These are phyloP conservation scores for Cucumis cinereus DNA, from an alignment of 306 rosid species.

Conservation along the genomic window DNA sequence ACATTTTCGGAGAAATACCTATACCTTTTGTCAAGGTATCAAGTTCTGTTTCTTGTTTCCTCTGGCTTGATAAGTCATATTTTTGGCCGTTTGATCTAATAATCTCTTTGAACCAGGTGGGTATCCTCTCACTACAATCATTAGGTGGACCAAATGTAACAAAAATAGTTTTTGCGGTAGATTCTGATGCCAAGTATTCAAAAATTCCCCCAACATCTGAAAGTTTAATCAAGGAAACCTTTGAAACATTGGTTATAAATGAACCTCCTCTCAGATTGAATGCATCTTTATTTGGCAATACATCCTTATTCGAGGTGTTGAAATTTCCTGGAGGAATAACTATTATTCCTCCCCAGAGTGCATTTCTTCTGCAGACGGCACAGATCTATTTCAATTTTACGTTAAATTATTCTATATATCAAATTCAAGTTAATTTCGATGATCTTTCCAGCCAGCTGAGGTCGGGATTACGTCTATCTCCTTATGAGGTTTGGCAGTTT, in stretches of 20 bases:
- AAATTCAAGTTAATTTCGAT: slow-evolving; percentile 39
- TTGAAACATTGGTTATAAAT: slow-evolving; percentile 27
- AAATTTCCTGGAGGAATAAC: slow-evolving; percentile 79
- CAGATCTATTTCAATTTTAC: slow-evolving; percentile 54
- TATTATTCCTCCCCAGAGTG: slow-evolving; percentile 52
- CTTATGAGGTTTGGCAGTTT: slow-evolving; percentile 46
- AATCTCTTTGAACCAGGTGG: slow-evolving; percentile 35
- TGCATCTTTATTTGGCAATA: slow-evolving; percentile 48
- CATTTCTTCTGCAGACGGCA: slow-evolving; percentile 58
- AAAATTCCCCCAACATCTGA: slow-evolving; percentile 32
- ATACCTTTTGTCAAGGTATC: slow-evolving; percentile 44
- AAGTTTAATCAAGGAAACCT: slow-evolving; percentile 45
- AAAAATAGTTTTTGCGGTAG: slow-evolving; percentile 49
- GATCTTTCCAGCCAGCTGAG: slow-evolving; percentile 61
- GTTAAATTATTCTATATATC: slow-evolving; percentile 57
- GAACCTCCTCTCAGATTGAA: slow-evolving; percentile 36
- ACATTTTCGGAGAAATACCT: slow-evolving; percentile 46
- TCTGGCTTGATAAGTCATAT: neutral
- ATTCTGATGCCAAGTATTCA: slow-evolving; percentile 31
- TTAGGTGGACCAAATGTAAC: slow-evolving; percentile 33
- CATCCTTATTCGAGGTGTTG: slow-evolving; percentile 54
- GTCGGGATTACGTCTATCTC: slow-evolving; percentile 51
- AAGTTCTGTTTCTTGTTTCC: slow-evolving; percentile 2
- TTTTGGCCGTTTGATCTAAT: slow-evolving; percentile 5
- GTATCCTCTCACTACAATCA: slow-evolving; percentile 41